phyloP scores from a whole-genome alignment of 257 asterid species.

The Apocynum venetum region DNA sequence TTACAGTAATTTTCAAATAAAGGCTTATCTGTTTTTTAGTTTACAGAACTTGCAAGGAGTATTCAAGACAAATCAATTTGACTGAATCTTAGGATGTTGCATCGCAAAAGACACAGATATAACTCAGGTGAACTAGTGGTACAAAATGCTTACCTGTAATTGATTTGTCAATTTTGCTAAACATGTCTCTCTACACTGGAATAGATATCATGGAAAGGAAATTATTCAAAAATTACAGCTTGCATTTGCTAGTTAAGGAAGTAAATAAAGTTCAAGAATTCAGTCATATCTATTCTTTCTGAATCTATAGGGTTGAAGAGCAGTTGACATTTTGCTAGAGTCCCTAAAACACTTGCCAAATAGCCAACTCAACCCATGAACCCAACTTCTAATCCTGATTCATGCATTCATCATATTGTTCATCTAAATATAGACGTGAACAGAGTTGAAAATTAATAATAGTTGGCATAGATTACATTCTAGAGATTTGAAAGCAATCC shows the following conservation, averaged over 20 bases:
- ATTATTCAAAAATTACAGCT: background rate
- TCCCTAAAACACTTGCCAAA: too few species aligned
- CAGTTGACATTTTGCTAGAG: too few species aligned
- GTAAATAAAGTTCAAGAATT: background rate
- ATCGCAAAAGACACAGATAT: background rate
- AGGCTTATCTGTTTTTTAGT: background rate
- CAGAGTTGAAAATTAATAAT: conserved; percentile 1
- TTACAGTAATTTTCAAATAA: background rate
- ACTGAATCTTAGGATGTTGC: background rate
- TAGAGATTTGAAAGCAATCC: background rate
- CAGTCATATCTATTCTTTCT: background rate
- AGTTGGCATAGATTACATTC: conserved; percentile 7
- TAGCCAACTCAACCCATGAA: too few species aligned
- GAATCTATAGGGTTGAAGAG: too few species aligned
- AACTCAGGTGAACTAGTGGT: background rate
- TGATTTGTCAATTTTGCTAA: background rate
- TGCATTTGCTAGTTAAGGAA: background rate
- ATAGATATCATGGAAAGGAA: background rate
- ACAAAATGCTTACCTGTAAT: background rate
- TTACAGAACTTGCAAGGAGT: background rate
- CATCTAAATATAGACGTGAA: background rate
- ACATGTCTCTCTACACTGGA: background rate
- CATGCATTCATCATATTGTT: too few species aligned
- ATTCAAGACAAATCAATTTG: background rate
- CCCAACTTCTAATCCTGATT: too few species aligned